Evolutionary conservation across 2,329 filamentous ascomycete genomes (phyloP), one percentile per base, ranked within the genome.

Genomic region (Fusarium oxysporum): DNA sequence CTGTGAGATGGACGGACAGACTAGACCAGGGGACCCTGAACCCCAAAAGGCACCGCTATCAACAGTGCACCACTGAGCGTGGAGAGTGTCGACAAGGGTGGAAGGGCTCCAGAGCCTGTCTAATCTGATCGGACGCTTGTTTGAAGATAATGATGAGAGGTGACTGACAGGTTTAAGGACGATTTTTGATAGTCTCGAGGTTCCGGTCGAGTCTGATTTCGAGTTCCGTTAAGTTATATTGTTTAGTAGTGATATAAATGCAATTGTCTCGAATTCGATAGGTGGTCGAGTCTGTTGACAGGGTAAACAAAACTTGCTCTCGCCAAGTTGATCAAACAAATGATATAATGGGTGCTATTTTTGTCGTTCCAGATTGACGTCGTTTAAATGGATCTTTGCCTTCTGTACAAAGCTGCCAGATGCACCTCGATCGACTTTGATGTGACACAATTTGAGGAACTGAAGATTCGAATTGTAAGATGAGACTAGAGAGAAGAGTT

Each of bases 11-110:
- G 71, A 28, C 65, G 30, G 53, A 47, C 56, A 70, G 56, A 71
- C 68, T 74, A 74, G 72, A 74, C 72, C 51, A 61, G 63, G 72
- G 72, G 72, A 61, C 72, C 68, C 68, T 68, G 61, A 74, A 53
- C 54, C 38, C 55, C 32, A 70, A 58, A 62, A 74, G 68, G 55
- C 51, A 74, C 64, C 68, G 53, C 68, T 65, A 62, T 71, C 57
- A 55, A 57, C 51, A 68, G 56, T 68, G 45, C 51, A 65, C 67
- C 71, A 72, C 60, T 70, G 57, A 60, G 44, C 38, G 68, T 57
- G 53, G 30, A 58, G 51, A 40, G 30, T 55, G 55, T 41, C 48
- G 62, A 58, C 71, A 65, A 23, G 71, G 71, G 68, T 51, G 37
- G 30, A n/a, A 58, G 56, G 56, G 32, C 32, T 53, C 50, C 50